Percentiles rank a stretch among this genome's conserved stretches.
phyloP scores from a whole-genome alignment of 129 eudicot species.

The Pulicaria dysenterica region DNA sequence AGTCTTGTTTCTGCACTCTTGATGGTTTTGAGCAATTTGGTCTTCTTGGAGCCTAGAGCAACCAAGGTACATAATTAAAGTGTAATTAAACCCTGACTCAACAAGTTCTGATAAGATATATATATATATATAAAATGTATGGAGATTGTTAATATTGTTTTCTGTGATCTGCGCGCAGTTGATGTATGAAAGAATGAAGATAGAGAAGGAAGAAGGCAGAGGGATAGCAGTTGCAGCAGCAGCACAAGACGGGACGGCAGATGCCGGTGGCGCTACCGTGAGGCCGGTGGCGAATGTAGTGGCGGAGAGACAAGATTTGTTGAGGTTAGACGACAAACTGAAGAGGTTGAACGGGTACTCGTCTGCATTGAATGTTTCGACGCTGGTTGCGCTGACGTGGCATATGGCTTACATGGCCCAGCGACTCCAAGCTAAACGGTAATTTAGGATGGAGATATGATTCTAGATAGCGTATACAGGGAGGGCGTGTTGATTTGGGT shows the following conservation, averaged over 20 bases:
- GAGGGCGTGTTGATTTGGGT: no score
- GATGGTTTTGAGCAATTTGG: conserved; percentile 53
- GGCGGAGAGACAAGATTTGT: conserved; percentile 21
- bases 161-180: conserved; percentile 33
- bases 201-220: conserved; percentile 81
- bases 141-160: neutral
- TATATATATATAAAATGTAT: no score
- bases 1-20: conserved; percentile 47
- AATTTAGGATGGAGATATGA: neutral
- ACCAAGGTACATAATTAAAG: conserved; percentile 51
- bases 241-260: conserved; percentile 9
- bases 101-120: no score
- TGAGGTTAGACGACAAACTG: conserved; percentile 38
- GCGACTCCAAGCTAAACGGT: conserved; percentile 35
- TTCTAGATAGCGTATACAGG: no score
- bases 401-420: conserved; percentile 65
- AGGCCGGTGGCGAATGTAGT: neutral
- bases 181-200: conserved; percentile 65
- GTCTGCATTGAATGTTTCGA: conserved; percentile 52
- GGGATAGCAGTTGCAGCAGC: conserved; percentile 28
- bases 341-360: conserved; percentile 65
- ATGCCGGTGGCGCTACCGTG: conserved; percentile 11
- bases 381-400: conserved; percentile 63
- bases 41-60: conserved; percentile 73
- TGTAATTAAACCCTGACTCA: no score